phyloP scores from a whole-genome alignment of 768 basidiomycete genomes.

The Russula dissimulans region DNA sequence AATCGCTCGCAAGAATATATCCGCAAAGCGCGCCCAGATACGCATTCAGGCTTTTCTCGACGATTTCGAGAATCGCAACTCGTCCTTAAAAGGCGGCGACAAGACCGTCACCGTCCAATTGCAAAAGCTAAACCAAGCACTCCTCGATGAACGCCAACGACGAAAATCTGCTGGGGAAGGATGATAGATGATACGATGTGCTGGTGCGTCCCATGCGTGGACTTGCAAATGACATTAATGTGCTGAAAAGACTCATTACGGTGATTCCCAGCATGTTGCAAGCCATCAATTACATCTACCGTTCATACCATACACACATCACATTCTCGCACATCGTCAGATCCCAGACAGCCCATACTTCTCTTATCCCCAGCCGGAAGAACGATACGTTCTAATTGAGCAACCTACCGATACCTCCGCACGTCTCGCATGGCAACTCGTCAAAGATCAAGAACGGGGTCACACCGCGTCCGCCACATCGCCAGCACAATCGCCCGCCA shows the following conservation, averaged over 20 bases:
- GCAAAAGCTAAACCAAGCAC: constrained; percentile 28
- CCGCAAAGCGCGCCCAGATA: constrained; percentile 23
- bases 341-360: not conserved
- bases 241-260: not conserved
- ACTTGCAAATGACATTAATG: not conserved
- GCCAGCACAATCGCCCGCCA: constrained; percentile 57
- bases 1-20: constrained; percentile 17
- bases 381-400: not conserved
- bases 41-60: constrained; percentile 26
- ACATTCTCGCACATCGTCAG: not conserved
- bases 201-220: not conserved
- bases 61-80: constrained; percentile 26
- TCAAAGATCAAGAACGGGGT: constrained; percentile 48
- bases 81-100: constrained; percentile 27
- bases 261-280: no score
- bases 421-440: constrained; percentile 41
- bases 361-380: not conserved
- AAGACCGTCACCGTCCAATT: constrained; percentile 29
- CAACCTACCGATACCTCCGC: constrained; percentile 54
- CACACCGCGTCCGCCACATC: constrained; percentile 52
- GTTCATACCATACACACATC: not conserved
- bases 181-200: not conserved
- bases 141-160: constrained; percentile 24
- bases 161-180: not conserved
- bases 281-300: not conserved